These are phyloP conservation scores for Fusarium liriodendri DNA, from an alignment of 2,329 filamentous ascomycete species.

Conservation along the genomic window DNA sequence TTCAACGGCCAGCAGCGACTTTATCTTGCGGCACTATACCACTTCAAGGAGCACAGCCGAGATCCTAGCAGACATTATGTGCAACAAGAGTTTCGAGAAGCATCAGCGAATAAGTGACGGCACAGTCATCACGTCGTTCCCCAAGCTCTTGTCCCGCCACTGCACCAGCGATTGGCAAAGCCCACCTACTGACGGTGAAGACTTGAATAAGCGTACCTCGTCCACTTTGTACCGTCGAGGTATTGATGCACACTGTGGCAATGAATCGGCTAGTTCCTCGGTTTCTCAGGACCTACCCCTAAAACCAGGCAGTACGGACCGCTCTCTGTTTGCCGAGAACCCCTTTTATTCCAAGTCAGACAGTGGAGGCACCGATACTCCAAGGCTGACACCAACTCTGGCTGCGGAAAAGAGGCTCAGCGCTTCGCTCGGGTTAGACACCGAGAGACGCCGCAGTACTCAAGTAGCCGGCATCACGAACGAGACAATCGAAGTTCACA, in stretches of 20 bases:
- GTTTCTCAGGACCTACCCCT: constrained; percentile 20
- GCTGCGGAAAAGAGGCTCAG: constrained; percentile 34
- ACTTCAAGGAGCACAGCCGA: constrained; percentile 30
- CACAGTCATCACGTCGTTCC: constrained; percentile 50
- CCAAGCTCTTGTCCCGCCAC: constrained; percentile 45
- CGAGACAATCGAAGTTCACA: constrained; percentile 11
- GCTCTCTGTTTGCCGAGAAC: constrained; percentile 37
- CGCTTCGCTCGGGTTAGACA: constrained; percentile 39
- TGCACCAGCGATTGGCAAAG: constrained; percentile 49
- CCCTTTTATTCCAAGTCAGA: constrained; percentile 31
- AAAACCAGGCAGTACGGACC: constrained; percentile 23
- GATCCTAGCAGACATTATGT: constrained; percentile 34
- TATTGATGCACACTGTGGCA: constrained; percentile 46
- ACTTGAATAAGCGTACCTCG: constrained; percentile 1
- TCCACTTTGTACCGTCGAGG: constrained; percentile 44
- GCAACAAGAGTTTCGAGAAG: constrained; percentile 25
- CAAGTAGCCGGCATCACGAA: constrained; percentile 18
- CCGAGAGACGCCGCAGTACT: constrained; percentile 43
- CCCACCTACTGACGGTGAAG: constrained; percentile 34
- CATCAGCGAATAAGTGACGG: constrained; percentile 30
- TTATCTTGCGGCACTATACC: constrained; percentile 37
- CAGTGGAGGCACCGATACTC: background rate
- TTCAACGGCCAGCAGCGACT: constrained; percentile 11
- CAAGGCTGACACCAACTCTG: background rate
- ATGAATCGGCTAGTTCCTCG: constrained; percentile 1